These are phyloP conservation scores for Trichophyton schoenleinii DNA, from an alignment of 2,329 filamentous ascomycete species.

Conservation along the genomic window DNA sequence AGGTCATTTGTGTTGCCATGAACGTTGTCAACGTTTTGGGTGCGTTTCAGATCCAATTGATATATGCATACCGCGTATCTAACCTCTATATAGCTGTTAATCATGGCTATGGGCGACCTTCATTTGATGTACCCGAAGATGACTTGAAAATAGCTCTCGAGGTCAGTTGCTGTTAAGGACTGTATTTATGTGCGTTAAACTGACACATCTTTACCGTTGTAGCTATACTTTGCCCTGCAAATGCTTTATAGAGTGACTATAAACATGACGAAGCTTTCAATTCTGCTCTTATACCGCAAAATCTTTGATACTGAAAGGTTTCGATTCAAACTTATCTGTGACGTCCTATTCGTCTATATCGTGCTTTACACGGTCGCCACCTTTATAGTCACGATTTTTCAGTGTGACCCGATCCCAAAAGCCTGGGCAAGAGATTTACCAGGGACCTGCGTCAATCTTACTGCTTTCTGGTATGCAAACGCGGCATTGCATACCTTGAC, in stretches of 20 bases:
- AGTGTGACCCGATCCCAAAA: conserved; percentile 38
- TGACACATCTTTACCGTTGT: neutral
- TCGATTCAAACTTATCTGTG: conserved; percentile 36
- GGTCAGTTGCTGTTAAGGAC: conserved; percentile 12
- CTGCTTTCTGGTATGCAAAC: conserved; percentile 40
- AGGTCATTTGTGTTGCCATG: conserved; percentile 19
- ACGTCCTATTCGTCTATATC: conserved; percentile 33
- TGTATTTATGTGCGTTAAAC: neutral
- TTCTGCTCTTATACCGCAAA: conserved; percentile 42
- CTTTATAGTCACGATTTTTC: conserved; percentile 36
- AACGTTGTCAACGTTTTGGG: conserved; percentile 18
- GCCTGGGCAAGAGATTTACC: conserved; percentile 35
- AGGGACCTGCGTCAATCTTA: conserved; percentile 36
- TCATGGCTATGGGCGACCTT: conserved; percentile 20
- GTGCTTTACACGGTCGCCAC: conserved; percentile 37
- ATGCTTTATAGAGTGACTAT: conserved; percentile 45
- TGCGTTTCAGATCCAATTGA: conserved; percentile 6
- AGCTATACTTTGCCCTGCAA: conserved; percentile 42
- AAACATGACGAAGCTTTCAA: conserved; percentile 42
- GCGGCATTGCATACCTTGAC: conserved; percentile 27
- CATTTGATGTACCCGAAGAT: conserved; percentile 12
- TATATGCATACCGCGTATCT: neutral
- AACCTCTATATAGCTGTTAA: conserved; percentile 14
- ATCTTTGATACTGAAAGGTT: conserved; percentile 40
- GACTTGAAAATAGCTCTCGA: conserved; percentile 18